Base-by-base conservation (phyloP, 257 asterid species). In the Asclepias syriaca region DNA sequence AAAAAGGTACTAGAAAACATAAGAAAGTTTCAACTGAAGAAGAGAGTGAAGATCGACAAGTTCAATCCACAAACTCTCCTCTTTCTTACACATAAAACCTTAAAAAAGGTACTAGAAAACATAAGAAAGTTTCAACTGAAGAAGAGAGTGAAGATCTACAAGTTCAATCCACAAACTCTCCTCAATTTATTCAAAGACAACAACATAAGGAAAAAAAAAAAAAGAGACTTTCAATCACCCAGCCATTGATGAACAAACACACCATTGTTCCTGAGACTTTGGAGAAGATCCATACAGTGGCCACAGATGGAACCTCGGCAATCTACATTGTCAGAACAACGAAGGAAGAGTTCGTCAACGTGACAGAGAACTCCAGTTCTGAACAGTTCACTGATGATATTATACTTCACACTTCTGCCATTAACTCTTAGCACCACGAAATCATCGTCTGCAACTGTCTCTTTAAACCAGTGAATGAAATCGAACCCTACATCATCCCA, bases 381-480 rank as follows among this genome's bases (percentile, higher is more conserved):
- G 77, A 88, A 87, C 64, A 94, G 54, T n/a, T 90, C 94, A 0
- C 73, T 79, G 0, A 92, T 92, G 73, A 92, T 87, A 51, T 85
- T 78, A 77, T 88, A 50, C 79, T 88, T 95, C 51, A 53, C 86
- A 68, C 71, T 10, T 63, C 80, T 72, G 0, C 90, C 85, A 21
- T 88, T 84, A 90, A 92, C 85, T 93, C 89, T 69, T 7, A 95
- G 90, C 56, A 95, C 90, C 46, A 90, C 95, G 11, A 88, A 95
- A 60, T 92, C 96, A 5, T 84, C 91, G 15, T 81, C 92, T 0
- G 73, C 66, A 6, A 88, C 85, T 0, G 92, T 87, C 64, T 87
- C 90, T 60, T 85, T 80, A 37, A 95, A 89, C 99, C 99, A 95
- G 32, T 19, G 79, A 29, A 82, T 76, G 59, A 95, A 87, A 70